Conservation (phyloP, 768 basidiomycete genomes). For the Lentinula raphanica region DNA sequence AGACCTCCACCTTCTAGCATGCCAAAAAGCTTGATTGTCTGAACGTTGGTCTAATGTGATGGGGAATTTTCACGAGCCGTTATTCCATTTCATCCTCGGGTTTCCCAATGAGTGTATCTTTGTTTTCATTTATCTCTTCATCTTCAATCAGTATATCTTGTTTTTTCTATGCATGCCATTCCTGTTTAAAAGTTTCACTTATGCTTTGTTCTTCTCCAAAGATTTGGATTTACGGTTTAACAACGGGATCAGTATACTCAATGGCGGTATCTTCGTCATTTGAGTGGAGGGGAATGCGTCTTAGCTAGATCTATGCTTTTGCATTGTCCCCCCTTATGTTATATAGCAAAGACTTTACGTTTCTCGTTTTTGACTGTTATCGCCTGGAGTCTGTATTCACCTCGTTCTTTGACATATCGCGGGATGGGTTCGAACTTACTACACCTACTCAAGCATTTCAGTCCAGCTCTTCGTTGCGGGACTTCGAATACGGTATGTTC, state of each 20-base stretch:
- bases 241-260: not conserved
- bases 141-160: not conserved
- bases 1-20: conserved; percentile 6
- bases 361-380: too few species aligned
- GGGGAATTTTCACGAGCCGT: too few species aligned
- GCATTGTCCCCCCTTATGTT: not conserved
- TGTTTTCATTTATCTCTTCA: not conserved
- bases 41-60: too few species aligned
- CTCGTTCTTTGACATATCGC: too few species aligned
- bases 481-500: too few species aligned
- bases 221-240: not conserved
- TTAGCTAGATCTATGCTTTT: not conserved
- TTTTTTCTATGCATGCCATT: not conserved
- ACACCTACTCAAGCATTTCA: too few species aligned
- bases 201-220: not conserved
- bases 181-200: not conserved
- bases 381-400: too few species aligned
- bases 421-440: too few species aligned
- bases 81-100: not conserved
- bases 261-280: not conserved
- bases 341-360: too few species aligned
- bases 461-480: too few species aligned
- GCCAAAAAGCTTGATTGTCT: conserved; percentile 4
- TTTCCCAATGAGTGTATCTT: not conserved
- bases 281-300: not conserved